phyloP scores from a whole-genome alignment of 371 early-diverging fungal species.

The Mortierella sp. region DNA sequence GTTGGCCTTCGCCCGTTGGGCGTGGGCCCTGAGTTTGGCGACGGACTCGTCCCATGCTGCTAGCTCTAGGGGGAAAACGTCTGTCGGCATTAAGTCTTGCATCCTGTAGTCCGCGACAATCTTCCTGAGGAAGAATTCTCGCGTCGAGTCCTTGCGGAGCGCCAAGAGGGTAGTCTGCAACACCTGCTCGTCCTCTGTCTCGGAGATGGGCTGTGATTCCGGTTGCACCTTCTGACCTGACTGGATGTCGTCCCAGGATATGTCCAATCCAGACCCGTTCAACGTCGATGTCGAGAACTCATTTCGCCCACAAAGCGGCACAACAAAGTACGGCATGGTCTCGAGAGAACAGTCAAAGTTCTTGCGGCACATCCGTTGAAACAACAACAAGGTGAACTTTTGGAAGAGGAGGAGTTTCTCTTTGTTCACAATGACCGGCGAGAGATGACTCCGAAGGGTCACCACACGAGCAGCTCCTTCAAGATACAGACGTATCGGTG shows the following conservation, averaged over 20 bases:
- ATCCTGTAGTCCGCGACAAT: slow-evolving; percentile 36
- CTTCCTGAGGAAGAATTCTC: slow-evolving; percentile 70
- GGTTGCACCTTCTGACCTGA: slow-evolving; percentile 23
- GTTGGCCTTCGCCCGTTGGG: background rate
- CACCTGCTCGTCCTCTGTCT: slow-evolving; percentile 21
- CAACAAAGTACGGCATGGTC: slow-evolving; percentile 71
- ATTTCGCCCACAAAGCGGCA: slow-evolving; percentile 57
- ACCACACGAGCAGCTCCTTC: slow-evolving; percentile 56
- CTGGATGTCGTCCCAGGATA: slow-evolving; percentile 74
- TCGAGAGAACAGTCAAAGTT: slow-evolving; percentile 66
- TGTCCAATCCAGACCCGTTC: slow-evolving; percentile 47
- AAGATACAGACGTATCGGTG: slow-evolving; percentile 62
- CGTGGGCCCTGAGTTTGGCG: slow-evolving; percentile 38
- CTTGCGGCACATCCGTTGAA: slow-evolving; percentile 67
- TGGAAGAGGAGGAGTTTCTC: slow-evolving; percentile 61
- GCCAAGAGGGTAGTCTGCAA: slow-evolving; percentile 65
- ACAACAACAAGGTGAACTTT: slow-evolving; percentile 65
- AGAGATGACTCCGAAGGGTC: slow-evolving; percentile 2
- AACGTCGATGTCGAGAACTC: slow-evolving; percentile 13
- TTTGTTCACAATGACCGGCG: slow-evolving; percentile 44
- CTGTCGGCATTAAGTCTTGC: slow-evolving; percentile 18
- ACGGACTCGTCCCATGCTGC: slow-evolving; percentile 66
- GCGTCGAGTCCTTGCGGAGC: slow-evolving; percentile 66
- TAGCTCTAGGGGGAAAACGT: slow-evolving; percentile 35
- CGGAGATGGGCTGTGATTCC: slow-evolving; percentile 17